Evolutionary conservation across 169 alveolate genomes (phyloP), one percentile per base, ranked within the genome.

Genomic region (Eimeria acervulina): DNA sequence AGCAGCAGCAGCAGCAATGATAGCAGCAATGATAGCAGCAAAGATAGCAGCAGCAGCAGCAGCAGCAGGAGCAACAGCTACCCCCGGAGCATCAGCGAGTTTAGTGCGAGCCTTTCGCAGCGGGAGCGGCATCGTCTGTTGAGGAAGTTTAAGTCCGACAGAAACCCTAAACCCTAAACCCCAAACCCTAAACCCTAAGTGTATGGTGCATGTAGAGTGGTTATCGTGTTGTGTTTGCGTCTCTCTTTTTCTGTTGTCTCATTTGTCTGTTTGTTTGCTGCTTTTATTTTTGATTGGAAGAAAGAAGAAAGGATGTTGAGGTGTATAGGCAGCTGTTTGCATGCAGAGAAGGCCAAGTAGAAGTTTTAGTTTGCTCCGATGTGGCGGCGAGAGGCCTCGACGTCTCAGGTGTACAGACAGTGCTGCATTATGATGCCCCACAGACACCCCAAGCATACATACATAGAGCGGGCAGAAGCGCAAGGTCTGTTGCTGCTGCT

Each of bases 401-500:
- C 97, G 98, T 99, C 81, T 98, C 99, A n/a, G 98, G 98, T 33
- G 98, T 99, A 81, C 98, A 97, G 63, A 98, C 97, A 92, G 99
- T 99, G 26, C 98, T 99, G 78, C 99, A 99, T 97, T 99, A 97
- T 95, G 99, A 99, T 97, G 97, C 99, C 98, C 99, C 99, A 15
- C 97, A 96, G 88, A 98, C 98, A 72, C 98, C 98, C 47, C 99
- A 99, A 96, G 98, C 98, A 89, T 99, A 99, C 95, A 98, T 99
- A 19, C 99, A 99, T 92, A 93, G 99, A 93, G 98, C 99, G 23
- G 99, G 99, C 52, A 97, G 99, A 93, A 99, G 99, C 10, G 99
- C 98, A 8, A n/a, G 93, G 93, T 85, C 12, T 19, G 81, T 38
- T 78, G 33, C 47, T 78, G 59, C 89, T 70, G 44, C 44, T 36